Conservation (phyloP, 129 eudicot genomes). For the Tagetes erecta region DNA sequence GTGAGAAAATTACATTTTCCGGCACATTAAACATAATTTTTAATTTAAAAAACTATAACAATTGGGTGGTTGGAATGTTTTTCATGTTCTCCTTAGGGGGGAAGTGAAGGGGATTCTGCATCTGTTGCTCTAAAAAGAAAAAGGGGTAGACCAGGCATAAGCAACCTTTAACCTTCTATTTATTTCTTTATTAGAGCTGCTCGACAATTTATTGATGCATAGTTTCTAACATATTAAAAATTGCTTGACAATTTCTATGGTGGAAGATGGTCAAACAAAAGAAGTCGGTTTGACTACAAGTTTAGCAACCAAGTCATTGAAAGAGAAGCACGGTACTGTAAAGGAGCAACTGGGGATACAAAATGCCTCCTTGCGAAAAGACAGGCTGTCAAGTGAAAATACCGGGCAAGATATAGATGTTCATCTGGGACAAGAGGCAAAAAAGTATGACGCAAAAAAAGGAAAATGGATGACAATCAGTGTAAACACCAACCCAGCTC, state of each 20-base stretch:
- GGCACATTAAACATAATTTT: background rate
- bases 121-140: conserved; percentile 41
- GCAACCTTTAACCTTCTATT: conserved; percentile 22
- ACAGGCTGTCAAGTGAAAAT: conserved; percentile 17
- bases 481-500: conserved; percentile 28
- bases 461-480: conserved; percentile 36
- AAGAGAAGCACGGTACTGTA: conserved; percentile 24
- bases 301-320: conserved; percentile 16
- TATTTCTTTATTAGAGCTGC: background rate
- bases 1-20: conserved; percentile 21
- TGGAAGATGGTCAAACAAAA: conserved; percentile 5
- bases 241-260: background rate
- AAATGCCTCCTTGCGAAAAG: conserved; percentile 16
- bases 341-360: conserved; percentile 20
- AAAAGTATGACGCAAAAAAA: conserved; percentile 29
- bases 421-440: conserved; percentile 17
- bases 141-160: conserved; percentile 67
- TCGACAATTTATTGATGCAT: background rate
- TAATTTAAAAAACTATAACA: background rate
- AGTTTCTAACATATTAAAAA: background rate
- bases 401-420: conserved; percentile 25
- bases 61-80: conserved; percentile 2
- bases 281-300: conserved; percentile 30
- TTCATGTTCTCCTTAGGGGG: conserved; percentile 40
- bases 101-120: conserved; percentile 36